Evolutionary conservation across 2,329 filamentous ascomycete species (phyloP), one percentile per base, ranked within the genome.

Genomic region (Torrubiella hemipterigena): DNA sequence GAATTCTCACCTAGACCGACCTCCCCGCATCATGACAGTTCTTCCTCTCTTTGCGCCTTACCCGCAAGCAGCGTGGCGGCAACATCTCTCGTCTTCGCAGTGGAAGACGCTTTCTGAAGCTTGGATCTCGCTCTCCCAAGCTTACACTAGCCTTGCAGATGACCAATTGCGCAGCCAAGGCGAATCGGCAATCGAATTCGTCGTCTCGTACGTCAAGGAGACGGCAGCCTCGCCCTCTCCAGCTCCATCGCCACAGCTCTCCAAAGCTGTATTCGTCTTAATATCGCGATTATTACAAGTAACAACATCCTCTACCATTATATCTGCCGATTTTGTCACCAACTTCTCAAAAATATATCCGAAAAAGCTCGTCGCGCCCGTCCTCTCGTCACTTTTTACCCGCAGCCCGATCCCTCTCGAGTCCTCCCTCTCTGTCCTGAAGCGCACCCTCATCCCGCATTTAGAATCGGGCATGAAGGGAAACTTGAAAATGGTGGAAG

Each of bases 91-190:
- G 23, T 58, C 74, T 4, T 58, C 67, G 30, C 83, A 94, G 55
- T 94, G 86, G 86, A 67, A 79, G 41, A 65, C 71, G 19, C 85
- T 81, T 50, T 59, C 93, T 28, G 71, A 81, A 39, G 77, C 83
- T 21, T 95, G 85, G 85, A 59, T 76, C 13, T 60, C 72, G 9
- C 65, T 94, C 6, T 59, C 73, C 6, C 66, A 77, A 32, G 67
- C 76, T 3, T 72, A 86, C 39, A 54, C 91, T 18, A 63, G 68
- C 11, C 55, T 81, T 0, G 45, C 69, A 0, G 63, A 73, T 6
- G 46, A 63, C 2, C 58, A 73, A 1, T 81, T 91, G 38, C 41
- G 51, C 28, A 48, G 41, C 54, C 4, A 65, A 68, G 5, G 72
- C 42, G 64, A 68, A 21, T 75, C 76, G 16, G 47, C 84, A 4